Evolutionary conservation across 768 basidiomycete species (phyloP).

Genomic region (Rossbeevera mucosa): DNA sequence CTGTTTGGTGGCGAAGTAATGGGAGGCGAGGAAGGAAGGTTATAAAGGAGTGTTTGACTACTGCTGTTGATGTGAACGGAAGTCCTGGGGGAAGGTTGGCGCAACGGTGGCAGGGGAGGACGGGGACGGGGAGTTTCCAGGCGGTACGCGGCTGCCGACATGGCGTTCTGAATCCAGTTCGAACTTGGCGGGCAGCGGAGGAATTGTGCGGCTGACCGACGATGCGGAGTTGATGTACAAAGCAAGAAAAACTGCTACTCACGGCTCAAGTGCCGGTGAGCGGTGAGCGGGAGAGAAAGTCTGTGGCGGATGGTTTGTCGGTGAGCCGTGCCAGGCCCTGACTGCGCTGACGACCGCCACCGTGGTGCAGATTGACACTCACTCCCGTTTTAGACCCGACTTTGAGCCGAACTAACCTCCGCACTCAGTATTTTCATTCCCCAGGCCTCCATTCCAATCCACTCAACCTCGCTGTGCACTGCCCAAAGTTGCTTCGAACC

Average conservation of each 20-base stretch:
- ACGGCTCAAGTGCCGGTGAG: conserved; percentile 2
- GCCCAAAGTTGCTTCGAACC: background rate
- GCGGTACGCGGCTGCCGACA: conserved; percentile 62
- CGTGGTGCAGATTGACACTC: conserved; percentile 16
- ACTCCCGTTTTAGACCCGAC: conserved; percentile 20
- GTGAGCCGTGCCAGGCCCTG: conserved; percentile 24
- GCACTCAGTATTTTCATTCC: background rate
- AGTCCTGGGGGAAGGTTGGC: conserved; percentile 44
- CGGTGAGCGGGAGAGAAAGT: conserved; percentile 9
- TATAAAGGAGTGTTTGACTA: conserved; percentile 67
- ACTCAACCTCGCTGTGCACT: background rate
- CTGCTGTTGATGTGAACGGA: conserved; percentile 40
- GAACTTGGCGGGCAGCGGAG: conserved; percentile 17
- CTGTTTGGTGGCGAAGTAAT: conserved; percentile 53
- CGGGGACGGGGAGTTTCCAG: conserved; percentile 61
- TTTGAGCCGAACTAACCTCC: conserved; percentile 4
- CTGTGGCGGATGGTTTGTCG: conserved; percentile 19
- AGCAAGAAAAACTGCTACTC: conserved; percentile 13
- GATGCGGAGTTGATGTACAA: conserved; percentile 17
- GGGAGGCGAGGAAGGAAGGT: conserved; percentile 59
- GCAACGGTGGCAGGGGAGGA: conserved; percentile 54
- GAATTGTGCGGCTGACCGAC: conserved; percentile 14
- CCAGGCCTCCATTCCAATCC: background rate
- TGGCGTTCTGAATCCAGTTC: conserved; percentile 37
- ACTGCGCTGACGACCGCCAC: conserved; percentile 31